Evolutionary conservation across 371 early-diverging fungal species (phyloP).

Genomic region (Rhizopus arrhizus): DNA sequence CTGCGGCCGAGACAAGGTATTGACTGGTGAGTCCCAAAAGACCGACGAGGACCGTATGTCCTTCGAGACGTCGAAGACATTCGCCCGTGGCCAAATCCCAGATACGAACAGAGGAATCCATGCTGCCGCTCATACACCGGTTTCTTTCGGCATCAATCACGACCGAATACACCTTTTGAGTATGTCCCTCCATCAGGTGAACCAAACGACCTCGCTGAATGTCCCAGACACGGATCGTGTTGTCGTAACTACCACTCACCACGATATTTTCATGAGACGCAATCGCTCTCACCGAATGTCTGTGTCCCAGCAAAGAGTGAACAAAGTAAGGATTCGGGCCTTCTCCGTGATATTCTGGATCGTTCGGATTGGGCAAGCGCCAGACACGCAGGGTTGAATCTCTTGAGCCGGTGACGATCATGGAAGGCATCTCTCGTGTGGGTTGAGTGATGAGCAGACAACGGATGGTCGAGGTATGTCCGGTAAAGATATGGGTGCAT

Average conservation of each 20-base stretch:
- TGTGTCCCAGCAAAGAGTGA: slow-evolving; percentile 83
- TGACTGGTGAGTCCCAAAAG: slow-evolving; percentile 82
- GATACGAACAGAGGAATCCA: slow-evolving; percentile 92
- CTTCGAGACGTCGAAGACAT: slow-evolving; percentile 64
- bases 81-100: slow-evolving; percentile 89
- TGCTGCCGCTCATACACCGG: slow-evolving; percentile 88
- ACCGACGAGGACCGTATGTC: slow-evolving; percentile 92
- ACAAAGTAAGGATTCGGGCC: slow-evolving; percentile 60
- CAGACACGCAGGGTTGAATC: slow-evolving; percentile 96
- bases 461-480: slow-evolving; percentile 96
- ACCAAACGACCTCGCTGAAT: slow-evolving; percentile 66
- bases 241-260: slow-evolving; percentile 95
- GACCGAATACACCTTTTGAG: slow-evolving; percentile 88
- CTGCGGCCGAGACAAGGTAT: slow-evolving; percentile 93
- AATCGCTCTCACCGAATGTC: slow-evolving; percentile 89
- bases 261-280: slow-evolving; percentile 81
- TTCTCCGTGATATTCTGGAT: slow-evolving; percentile 18
- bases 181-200: slow-evolving; percentile 81
- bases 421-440: slow-evolving; percentile 49
- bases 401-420: slow-evolving; percentile 96
- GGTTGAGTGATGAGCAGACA: slow-evolving; percentile 88
- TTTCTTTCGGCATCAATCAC: slow-evolving; percentile 76
- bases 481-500: slow-evolving; percentile 87
- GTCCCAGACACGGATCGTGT: slow-evolving; percentile 93
- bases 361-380: slow-evolving; percentile 72